phyloP scores from a whole-genome alignment of 305 asterid genomes.

The Fraxinus platypoda region DNA sequence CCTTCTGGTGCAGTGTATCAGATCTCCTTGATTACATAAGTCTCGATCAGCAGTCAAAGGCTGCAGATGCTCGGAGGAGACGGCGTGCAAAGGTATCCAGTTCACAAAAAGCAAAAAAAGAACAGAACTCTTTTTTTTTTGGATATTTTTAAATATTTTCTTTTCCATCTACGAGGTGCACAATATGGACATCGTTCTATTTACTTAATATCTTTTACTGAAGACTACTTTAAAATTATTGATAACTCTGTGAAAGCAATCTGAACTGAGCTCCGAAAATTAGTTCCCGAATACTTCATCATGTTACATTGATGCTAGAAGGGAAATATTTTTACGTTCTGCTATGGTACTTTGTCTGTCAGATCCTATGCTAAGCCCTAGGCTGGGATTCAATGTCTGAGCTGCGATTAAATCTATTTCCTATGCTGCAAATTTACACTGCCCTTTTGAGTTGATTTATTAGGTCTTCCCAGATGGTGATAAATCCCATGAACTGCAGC shows the following conservation, averaged over 20 bases:
- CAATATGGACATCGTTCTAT: neutral
- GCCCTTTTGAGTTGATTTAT: constrained; percentile 25
- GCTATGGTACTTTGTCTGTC: neutral
- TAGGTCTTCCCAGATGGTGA: constrained; percentile 65
- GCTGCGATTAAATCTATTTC: neutral
- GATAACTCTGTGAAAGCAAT: neutral
- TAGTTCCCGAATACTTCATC: neutral
- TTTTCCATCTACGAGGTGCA: constrained; percentile 5
- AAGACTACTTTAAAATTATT: neutral
- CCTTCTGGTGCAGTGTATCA: constrained; percentile 75
- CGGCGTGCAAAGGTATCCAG: constrained; percentile 78
- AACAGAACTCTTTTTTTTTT: neutral
- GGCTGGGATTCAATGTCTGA: neutral
- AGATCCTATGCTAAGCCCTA: neutral
- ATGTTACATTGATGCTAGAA: neutral
- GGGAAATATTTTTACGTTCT: neutral
- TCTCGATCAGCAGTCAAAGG: constrained; percentile 81
- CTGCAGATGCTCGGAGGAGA: constrained; percentile 64
- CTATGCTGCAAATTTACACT: constrained; percentile 27
- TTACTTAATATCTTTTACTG: neutral
- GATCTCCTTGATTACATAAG: constrained; percentile 96
- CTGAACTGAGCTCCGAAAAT: neutral
- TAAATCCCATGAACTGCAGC: constrained; percentile 47
- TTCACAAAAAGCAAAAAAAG: neutral
- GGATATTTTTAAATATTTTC: neutral